These are phyloP conservation scores for Populus hybrid DNA, from an alignment of 441 rosid genomes.

Conservation along the genomic window DNA sequence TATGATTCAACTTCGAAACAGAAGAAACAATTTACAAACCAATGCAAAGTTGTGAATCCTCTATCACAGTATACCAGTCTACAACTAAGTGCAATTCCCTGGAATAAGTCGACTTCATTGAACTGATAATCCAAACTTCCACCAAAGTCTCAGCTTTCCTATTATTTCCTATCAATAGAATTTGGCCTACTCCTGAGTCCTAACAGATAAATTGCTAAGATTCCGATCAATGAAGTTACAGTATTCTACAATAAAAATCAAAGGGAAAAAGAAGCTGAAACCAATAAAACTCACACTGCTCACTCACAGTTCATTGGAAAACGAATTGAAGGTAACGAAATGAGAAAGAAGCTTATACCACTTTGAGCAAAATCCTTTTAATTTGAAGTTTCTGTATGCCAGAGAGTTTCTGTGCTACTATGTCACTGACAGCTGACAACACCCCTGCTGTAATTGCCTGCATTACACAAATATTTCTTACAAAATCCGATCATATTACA, in stretches of 20 bases:
- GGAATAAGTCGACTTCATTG: not conserved
- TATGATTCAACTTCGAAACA: not conserved
- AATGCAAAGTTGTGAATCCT: not conserved
- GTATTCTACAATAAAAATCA: not conserved
- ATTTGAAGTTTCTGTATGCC: constrained; percentile 82
- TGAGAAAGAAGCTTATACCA: constrained; percentile 39
- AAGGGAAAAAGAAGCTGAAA: not conserved
- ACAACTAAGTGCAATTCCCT: not conserved
- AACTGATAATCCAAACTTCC: not conserved
- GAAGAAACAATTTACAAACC: not conserved
- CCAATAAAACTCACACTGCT: not conserved
- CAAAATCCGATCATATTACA: not conserved
- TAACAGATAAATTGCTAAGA: not conserved
- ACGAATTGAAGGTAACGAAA: not conserved
- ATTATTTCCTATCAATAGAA: not conserved
- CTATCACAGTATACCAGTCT: not conserved
- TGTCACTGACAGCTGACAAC: constrained; percentile 76
- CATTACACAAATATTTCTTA: constrained; percentile 2
- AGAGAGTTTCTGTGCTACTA: constrained; percentile 74
- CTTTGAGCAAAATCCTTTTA: constrained; percentile 78
- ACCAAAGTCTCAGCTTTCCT: not conserved
- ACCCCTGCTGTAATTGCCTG: constrained; percentile 90
- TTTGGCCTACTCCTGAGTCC: not conserved
- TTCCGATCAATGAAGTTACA: not conserved
- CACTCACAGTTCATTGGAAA: not conserved